Evolutionary conservation across 805 yeast species (phyloP).

Genomic region (Schizosaccharomyces japonicus): DNA sequence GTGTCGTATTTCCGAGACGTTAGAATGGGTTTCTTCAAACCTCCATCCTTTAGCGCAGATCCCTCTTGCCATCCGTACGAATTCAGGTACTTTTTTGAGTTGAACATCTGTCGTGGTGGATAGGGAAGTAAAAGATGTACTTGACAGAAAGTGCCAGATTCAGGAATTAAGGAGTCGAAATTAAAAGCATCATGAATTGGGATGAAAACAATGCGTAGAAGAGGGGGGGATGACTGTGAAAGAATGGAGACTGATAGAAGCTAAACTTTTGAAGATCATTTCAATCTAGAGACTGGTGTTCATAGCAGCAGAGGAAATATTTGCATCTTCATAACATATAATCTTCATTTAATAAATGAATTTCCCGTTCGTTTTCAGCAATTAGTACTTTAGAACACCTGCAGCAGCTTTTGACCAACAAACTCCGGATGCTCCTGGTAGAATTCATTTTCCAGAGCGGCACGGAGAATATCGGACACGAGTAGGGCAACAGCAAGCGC

Average conservation of each 20-base stretch:
- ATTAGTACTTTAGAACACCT: background rate
- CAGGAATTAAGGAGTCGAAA: too few species aligned
- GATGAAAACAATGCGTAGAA: too few species aligned
- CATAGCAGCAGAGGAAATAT: background rate
- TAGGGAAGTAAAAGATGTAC: too few species aligned
- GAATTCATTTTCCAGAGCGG: constrained; percentile 40
- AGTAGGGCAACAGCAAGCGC: constrained; percentile 44
- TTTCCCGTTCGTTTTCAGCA: background rate
- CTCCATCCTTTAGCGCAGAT: constrained; percentile 4
- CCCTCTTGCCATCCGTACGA: constrained; percentile 4
- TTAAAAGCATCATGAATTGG: too few species aligned
- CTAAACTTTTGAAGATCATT: background rate
- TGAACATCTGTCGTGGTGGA: constrained; percentile 1
- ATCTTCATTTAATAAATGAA: too few species aligned
- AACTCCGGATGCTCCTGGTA: background rate
- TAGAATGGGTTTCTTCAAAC: constrained; percentile 1
- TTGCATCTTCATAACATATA: background rate
- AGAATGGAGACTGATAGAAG: too few species aligned
- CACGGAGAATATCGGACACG: constrained; percentile 63
- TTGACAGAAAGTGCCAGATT: too few species aligned
- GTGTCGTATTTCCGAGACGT: constrained; percentile 5
- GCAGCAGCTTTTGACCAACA: background rate
- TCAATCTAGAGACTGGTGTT: background rate
- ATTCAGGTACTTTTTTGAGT: background rate
- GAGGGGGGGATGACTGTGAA: too few species aligned